A percentile compares a stretch with the other conserved stretches of the same genome.
Conservation (phyloP, 148 eudicot species). For the Silene conica region DNA sequence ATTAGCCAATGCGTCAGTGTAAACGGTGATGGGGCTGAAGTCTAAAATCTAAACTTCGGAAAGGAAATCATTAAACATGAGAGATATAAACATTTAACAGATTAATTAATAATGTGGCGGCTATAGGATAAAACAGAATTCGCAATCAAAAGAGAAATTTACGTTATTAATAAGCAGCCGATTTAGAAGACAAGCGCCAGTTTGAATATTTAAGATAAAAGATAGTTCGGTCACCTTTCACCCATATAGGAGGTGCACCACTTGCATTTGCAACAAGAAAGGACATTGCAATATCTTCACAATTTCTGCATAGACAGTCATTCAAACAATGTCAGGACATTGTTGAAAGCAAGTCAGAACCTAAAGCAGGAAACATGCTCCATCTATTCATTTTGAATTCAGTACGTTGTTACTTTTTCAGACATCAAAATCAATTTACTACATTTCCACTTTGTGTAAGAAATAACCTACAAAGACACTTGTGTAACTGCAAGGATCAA, state of each 20-base stretch:
- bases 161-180: background rate
- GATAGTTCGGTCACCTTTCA: conserved; percentile 55
- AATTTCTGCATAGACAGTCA: conserved; percentile 54
- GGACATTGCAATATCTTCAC: conserved; percentile 98
- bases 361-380: background rate
- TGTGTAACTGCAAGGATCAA: background rate
- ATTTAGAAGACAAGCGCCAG: conserved; percentile 4
- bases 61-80: background rate
- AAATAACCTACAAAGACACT: no score
- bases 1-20: background rate
- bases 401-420: background rate
- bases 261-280: conserved; percentile 88
- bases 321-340: conserved; percentile 12
- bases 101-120: background rate
- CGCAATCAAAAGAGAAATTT: background rate
- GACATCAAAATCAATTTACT: no score
- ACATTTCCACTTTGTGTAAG: no score
- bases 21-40: background rate
- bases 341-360: conserved; percentile 7
- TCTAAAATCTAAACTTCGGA: background rate
- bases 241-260: conserved; percentile 87
- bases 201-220: background rate
- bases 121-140: background rate
- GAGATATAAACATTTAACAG: background rate
- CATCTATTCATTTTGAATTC: background rate